phyloP scores from a whole-genome alignment of 2,329 filamentous ascomycete genomes.

The Sclerotinia spermophila region DNA sequence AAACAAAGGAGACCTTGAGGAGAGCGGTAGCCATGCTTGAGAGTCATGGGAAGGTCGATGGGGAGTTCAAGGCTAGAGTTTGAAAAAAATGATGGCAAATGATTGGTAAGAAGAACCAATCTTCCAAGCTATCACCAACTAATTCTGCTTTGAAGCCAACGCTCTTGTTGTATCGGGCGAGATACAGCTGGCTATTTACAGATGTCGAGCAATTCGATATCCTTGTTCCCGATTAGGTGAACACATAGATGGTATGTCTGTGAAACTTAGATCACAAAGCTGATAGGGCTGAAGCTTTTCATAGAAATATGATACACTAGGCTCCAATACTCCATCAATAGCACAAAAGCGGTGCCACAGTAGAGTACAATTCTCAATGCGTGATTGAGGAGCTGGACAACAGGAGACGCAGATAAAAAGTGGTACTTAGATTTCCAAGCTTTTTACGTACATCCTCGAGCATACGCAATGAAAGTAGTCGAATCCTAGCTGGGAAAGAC shows the following conservation, averaged over 20 bases:
- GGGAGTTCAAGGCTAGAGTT: background rate
- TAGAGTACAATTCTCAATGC: background rate
- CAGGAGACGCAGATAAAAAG: background rate
- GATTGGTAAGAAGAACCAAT: background rate
- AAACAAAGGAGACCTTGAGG: constrained; percentile 21
- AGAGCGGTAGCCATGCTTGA: constrained; percentile 7
- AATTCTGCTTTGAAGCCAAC: background rate
- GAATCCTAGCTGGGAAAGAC: background rate
- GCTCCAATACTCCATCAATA: background rate
- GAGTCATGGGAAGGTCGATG: background rate
- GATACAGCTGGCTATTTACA: background rate
- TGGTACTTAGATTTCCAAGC: background rate
- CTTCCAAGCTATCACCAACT: background rate
- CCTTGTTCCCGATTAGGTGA: background rate
- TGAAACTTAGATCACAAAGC: background rate
- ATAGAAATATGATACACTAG: background rate
- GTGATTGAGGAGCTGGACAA: background rate
- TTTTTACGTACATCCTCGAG: background rate
- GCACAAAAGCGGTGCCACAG: background rate
- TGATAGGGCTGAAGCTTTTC: constrained; percentile 10
- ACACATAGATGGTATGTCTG: background rate
- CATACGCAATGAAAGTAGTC: background rate
- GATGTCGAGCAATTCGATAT: background rate
- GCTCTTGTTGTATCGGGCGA: too few species aligned
- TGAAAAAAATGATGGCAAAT: background rate